Base-by-base conservation (phyloP, 1,284 basidiomycete species). In the Butyriboletus appendiculatus region DNA sequence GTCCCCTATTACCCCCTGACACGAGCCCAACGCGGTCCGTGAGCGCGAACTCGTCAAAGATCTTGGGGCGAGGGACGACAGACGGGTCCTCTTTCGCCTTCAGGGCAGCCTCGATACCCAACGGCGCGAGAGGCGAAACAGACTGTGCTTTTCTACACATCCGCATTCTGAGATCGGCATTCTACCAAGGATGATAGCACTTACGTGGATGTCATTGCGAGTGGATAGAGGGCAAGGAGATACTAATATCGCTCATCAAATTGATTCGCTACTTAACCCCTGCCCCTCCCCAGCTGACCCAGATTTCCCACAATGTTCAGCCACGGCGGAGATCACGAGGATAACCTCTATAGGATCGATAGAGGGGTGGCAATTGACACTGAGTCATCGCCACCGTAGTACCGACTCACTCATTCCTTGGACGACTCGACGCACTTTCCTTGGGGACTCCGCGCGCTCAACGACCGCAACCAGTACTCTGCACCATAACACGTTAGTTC, bases 1-100 rank as follows among this genome's bases (percentile, higher is more conserved):
- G 79, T 2, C 92, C 92, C 45, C 92, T 80, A 62, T 90, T 90
- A 3, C 79, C 92, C 12, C 90, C 90, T 0, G 90, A 89, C 41
- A 93, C 83, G 55, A 94, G 76, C 34, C 82, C 86, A 15, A 91
- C 88, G 24, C 88, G 84, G 62, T 85, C 86, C n/a, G 74, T 75
- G 39, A 94, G 79, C 11, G 83, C 80, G 73, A 94, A 93, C 64
- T 91, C 90, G 55, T 86, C 76, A 64, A 81, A 85, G 61, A 91
- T 78, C 68, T 79, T 82, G 24, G 81, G 71, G 5, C 70, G 71
- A 14, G 75, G 72, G 20, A 60, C 59, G 43, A 72, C 53, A 1
- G 62, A 61, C 9, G 73, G 58, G 49, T 78, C 67, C 9, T 64
- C 56, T 18, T 73, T 72, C 3, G 76, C 74, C 41, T 75, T 71